Base-by-base conservation (phyloP, 169 alveolate species). In the Plasmodium coatneyi region DNA sequence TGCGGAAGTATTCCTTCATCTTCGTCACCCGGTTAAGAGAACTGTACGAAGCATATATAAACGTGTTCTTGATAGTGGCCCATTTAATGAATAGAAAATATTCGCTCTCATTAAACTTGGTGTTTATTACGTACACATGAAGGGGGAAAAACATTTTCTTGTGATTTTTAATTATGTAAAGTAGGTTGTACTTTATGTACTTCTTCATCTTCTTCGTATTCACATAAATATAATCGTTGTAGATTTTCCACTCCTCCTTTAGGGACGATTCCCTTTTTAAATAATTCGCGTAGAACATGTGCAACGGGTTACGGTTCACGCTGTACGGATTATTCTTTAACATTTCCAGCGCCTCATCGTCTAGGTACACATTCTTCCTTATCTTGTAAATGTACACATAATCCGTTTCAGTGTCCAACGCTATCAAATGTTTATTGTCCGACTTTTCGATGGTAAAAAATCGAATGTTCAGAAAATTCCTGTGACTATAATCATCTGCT, bases 161-260 rank as follows among this genome's bases (percentile, higher is more conserved):
- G 41, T 87, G 93, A 87, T 87, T 87, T 71, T 87, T 87, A 78
- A 87, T 87, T 56, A 87, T 87, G 46, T 87, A 87, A 39, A 87
- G 71, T 30, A 87, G 49, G 32, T 87, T 76, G 46, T 87, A 87
- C 32, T 87, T 87, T 56, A 87, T 76, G 71, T 78, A 87, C 34
- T 60, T 87, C 36, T 52, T 60, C 46, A 46, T 41, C 70, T 87
- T 87, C 46, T 87, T 87, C 7, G 93, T 87, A 60, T 87, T 87
- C 22, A 87, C 83, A 87, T 87, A 87, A 16, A 87, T 87, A 39
- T 87, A 87, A 25, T 87, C 93, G 46, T 87, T 87, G 46, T 87
- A 87, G 28, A 87, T 87, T 78, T 80, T 87, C 93, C 93, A 87
- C 70, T 87, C 93, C 28, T 87, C 93, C 46, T 87, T 87, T 56